Percentiles rank a stretch among this genome's conserved stretches.
Evolutionary conservation across 495 filamentous ascomycete genomes (phyloP).

Genomic region (Penicillium mononematosum): DNA sequence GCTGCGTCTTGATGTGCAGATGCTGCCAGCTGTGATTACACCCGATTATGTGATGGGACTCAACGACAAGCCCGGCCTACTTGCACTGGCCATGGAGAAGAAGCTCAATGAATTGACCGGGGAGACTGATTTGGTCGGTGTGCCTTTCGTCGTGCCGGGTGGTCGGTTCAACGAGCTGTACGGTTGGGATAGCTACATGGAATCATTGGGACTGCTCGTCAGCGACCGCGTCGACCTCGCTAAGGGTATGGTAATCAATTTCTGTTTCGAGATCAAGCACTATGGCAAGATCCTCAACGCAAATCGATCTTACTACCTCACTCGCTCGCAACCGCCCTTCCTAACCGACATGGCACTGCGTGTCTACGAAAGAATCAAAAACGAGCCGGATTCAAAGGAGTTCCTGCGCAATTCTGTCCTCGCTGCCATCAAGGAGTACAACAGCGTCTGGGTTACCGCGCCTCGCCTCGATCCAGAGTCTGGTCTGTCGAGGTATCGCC

Average conservation of each 20-base stretch:
- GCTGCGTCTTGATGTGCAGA: constrained; percentile 79
- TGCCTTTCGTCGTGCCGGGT: constrained; percentile 94
- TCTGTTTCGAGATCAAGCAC: constrained; percentile 96
- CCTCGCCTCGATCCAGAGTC: constrained; percentile 77
- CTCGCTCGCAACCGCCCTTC: constrained; percentile 92
- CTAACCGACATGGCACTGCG: constrained; percentile 94
- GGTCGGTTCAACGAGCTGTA: constrained; percentile 97
- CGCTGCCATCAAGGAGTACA: constrained; percentile 95
- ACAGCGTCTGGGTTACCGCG: constrained; percentile 80
- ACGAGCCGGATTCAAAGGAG: constrained; percentile 69
- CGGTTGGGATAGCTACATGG: constrained; percentile 98
- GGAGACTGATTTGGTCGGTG: constrained; percentile 65
- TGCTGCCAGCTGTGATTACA: constrained; percentile 68
- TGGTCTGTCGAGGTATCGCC: constrained; percentile 86
- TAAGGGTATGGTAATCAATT: constrained; percentile 91
- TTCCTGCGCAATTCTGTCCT: constrained; percentile 77
- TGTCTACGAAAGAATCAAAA: constrained; percentile 83
- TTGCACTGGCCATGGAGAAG: constrained; percentile 88
- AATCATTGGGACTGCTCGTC: constrained; percentile 78
- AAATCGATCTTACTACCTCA: constrained; percentile 92
- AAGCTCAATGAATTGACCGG: constrained; percentile 60
- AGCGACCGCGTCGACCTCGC: constrained; percentile 80
- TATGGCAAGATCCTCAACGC: constrained; percentile 98
- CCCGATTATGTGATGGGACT: constrained; percentile 70
- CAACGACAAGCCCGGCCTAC: constrained; percentile 80